phyloP scores from a whole-genome alignment of 1,284 basidiomycete genomes.

The Somion occarium region DNA sequence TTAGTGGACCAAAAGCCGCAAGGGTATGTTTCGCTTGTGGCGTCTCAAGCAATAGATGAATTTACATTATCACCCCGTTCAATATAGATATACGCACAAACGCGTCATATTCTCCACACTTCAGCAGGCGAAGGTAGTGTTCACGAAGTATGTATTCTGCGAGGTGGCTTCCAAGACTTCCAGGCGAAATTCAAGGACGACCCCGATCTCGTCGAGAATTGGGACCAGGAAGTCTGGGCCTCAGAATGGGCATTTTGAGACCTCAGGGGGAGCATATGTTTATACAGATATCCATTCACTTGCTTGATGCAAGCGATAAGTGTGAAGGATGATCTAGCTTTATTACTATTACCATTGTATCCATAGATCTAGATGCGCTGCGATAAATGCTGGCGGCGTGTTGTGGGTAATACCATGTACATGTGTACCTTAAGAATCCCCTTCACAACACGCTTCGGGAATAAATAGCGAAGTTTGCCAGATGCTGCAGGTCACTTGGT shows the following conservation, averaged over 20 bases:
- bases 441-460: no score
- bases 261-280: no score
- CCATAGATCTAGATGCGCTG: background rate
- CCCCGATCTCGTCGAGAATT: constrained; percentile 67
- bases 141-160: constrained; percentile 60
- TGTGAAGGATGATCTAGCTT: background rate
- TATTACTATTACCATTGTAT: background rate
- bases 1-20: constrained; percentile 72
- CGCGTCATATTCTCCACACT: constrained; percentile 34
- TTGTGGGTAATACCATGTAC: background rate
- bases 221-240: constrained; percentile 58
- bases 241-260: constrained; percentile 12
- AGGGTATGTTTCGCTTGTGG: constrained; percentile 39
- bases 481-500: no score
- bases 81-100: constrained; percentile 62
- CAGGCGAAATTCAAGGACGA: constrained; percentile 69
- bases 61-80: background rate
- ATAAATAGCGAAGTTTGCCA: no score
- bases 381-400: background rate
- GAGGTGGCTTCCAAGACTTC: constrained; percentile 68
- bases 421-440: no score
- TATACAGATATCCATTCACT: background rate
- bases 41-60: background rate
- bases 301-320: background rate
- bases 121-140: constrained; percentile 33